These are phyloP conservation scores for Pleurotus salmoneostramineus DNA, from an alignment of 768 basidiomycete species.

Conservation along the genomic window DNA sequence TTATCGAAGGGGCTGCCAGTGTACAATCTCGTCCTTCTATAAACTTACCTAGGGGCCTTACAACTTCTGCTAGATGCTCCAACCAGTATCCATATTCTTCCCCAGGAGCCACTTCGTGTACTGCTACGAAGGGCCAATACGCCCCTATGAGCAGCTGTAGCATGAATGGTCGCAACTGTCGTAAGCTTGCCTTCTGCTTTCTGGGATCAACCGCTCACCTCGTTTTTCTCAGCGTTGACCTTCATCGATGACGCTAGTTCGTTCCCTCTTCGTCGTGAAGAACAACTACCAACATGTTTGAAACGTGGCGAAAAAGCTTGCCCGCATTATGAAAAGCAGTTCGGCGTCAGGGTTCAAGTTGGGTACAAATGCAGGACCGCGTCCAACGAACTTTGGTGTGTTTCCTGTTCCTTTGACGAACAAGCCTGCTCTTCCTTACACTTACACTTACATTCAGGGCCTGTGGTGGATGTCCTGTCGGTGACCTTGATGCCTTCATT, in stretches of 20 bases:
- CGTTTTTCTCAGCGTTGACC: background rate
- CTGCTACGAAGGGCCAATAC: conserved; percentile 14
- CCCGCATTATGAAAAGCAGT: conserved; percentile 16
- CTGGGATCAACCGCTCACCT: background rate
- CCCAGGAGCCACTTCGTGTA: conserved; percentile 19
- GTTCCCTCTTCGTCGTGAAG: conserved; percentile 7
- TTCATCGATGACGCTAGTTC: conserved; percentile 6
- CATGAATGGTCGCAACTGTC: conserved; percentile 15
- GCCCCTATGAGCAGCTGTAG: conserved; percentile 11
- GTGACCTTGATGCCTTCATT: conserved; percentile 12
- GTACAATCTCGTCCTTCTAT: no score
- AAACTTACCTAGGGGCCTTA: no score
- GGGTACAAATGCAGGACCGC: conserved; percentile 21
- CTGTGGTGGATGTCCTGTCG: conserved; percentile 24
- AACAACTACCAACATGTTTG: conserved; percentile 13
- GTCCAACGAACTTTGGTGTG: conserved; percentile 21
- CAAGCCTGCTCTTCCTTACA: background rate
- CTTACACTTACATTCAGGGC: conserved; percentile 15
- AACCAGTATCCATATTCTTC: conserved; percentile 19
- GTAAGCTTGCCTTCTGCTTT: conserved; percentile 11
- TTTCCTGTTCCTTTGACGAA: background rate
- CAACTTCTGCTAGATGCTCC: conserved; percentile 15
- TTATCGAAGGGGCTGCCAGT: no score
- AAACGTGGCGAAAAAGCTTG: conserved; percentile 19
- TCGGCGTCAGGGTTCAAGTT: conserved; percentile 7